These are phyloP conservation scores for Metrosideros polymorpha DNA, from an alignment of 441 rosid genomes.

Conservation along the genomic window DNA sequence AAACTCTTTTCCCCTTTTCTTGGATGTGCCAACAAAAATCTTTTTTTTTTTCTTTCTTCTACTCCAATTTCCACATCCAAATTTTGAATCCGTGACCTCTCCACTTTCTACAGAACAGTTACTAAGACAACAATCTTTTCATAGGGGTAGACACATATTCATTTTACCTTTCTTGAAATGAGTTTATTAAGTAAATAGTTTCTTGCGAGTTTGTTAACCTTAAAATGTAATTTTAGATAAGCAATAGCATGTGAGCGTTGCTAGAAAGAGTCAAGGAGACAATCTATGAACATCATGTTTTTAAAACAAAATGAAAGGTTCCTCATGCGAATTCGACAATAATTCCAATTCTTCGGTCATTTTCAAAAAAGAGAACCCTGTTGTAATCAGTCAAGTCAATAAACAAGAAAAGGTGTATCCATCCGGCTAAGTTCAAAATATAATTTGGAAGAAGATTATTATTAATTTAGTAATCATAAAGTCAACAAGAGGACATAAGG, in stretches of 20 bases:
- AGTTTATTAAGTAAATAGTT: not conserved
- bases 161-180: not conserved
- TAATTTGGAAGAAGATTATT: not conserved
- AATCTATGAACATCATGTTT: not conserved
- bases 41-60: not conserved
- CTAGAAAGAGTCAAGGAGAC: not conserved
- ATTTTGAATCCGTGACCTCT: not conserved
- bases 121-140: not conserved
- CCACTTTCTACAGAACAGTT: not conserved
- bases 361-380: not conserved
- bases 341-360: not conserved
- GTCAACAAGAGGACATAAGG: not conserved
- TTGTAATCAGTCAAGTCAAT: not conserved
- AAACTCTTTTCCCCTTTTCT: not conserved
- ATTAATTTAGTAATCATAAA: not conserved
- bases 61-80: not conserved
- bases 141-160: not conserved
- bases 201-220: not conserved
- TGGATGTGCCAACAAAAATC: not conserved
- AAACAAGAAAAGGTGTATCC: not conserved
- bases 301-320: not conserved
- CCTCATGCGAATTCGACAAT: not conserved
- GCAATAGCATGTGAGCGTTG: not conserved
- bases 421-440: not conserved
- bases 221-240: not conserved